Evolutionary conservation across 2,329 filamentous ascomycete species (phyloP), one percentile per base, ranked within the genome.

Genomic region (Huntiella bhutanensis): DNA sequence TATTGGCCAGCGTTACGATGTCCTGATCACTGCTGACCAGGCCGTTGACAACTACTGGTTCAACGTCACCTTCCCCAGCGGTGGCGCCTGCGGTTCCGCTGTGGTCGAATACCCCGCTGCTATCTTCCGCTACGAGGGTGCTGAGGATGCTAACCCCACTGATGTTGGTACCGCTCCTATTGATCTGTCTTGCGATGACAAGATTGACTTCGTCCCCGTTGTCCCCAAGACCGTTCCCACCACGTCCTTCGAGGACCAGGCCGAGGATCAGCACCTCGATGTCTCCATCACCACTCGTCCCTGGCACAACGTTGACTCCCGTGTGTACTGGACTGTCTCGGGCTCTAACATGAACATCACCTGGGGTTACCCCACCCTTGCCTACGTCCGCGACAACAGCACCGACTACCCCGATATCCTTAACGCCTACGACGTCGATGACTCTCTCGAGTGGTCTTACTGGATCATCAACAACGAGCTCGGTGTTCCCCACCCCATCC

Each of bases 1-100:
- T 33, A 65, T 80, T 46, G 70, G 64, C 17, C 74, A 78, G 54
- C 62, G 66, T 33, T 54, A 54, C 43, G 60, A 64, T 41, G 57
- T 63, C 8, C 54, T 56, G 37, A 62, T 69, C 19, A 58, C 61
- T 39, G 64, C 59, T 8, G 54, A 57, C 44, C 52, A 57, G 47
- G 50, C 52, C 2, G 44, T 51, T 17, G 49, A 50, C 5, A 52
- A 55, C 51, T 59, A 58, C 51, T 59, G 58, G 58, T 55, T 59
- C 54, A 64, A 63, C 50, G 61, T 58, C 16, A 62, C 60, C 10
- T 59, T 59, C 41, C 49, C 54, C 0, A 43, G 40, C 41, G 52
- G 54, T 45, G 53, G 58, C 16, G 56, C 58, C 16, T 63, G 62
- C 51, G 61, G 61, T 15, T 50, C 50, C 1, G 57, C 57, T 1